Evolutionary conservation across 352 stramenopile genomes (phyloP).

Genomic region (Pilasporangium apinafurcum): DNA sequence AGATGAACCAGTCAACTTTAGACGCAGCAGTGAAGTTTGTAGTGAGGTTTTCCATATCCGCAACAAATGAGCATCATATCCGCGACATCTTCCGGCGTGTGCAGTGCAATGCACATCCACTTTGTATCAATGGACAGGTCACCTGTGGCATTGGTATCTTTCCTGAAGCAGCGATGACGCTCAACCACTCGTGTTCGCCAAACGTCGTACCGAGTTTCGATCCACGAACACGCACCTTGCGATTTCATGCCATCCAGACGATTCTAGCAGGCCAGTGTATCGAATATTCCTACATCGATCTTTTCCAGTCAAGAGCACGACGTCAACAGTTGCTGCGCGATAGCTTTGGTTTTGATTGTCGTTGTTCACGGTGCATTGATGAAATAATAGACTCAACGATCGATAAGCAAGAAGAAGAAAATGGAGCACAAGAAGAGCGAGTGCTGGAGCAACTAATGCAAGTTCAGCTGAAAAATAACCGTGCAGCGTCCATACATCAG

Average conservation of each 20-base stretch:
- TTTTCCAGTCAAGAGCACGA: constrained; percentile 22
- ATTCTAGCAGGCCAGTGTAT: constrained; percentile 23
- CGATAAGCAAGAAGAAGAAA: constrained; percentile 3
- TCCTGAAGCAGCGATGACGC: constrained; percentile 53
- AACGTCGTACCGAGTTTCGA: constrained; percentile 56
- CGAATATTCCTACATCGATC: constrained; percentile 55
- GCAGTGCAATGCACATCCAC: constrained; percentile 49
- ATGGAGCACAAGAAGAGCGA: constrained; percentile 2
- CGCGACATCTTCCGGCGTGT: constrained; percentile 26
- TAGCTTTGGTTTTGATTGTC: constrained; percentile 50
- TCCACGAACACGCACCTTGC: constrained; percentile 27
- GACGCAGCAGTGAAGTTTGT: not conserved
- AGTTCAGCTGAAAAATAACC: constrained; percentile 6
- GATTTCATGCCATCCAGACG: constrained; percentile 30
- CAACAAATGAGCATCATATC: constrained; percentile 17
- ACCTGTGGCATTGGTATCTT: constrained; percentile 52
- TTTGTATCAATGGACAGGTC: constrained; percentile 29
- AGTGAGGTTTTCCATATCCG: not conserved
- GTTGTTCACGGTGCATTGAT: constrained; percentile 31
- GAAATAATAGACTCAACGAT: constrained; percentile 1
- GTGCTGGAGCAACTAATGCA: constrained; percentile 26
- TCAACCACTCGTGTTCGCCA: constrained; percentile 65
- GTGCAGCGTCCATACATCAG: constrained; percentile 3
- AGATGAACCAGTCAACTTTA: constrained; percentile 6
- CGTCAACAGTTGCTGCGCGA: constrained; percentile 25